Conservation (phyloP, 2,329 filamentous ascomycete genomes). For the Colletotrichum sidae region DNA sequence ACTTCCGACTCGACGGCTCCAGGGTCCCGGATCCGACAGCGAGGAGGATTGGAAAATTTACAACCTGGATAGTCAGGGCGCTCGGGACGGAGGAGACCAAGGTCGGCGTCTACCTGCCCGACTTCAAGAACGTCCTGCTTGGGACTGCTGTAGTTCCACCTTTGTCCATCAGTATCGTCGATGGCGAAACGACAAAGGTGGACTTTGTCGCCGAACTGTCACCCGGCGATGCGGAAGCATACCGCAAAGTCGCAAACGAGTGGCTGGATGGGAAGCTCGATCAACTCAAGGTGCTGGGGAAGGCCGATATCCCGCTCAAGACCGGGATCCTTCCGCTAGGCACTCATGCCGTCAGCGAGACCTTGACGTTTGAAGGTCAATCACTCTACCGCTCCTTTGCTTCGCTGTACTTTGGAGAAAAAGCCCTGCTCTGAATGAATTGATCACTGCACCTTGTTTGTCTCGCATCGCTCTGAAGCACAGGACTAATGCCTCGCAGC, state of each 20-base stretch:
- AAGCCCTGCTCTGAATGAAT: constrained; percentile 51
- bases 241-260: constrained; percentile 85
- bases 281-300: constrained; percentile 77
- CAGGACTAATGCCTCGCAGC: constrained; percentile 56
- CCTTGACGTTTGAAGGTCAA: constrained; percentile 86
- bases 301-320: constrained; percentile 78
- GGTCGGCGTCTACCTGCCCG: constrained; percentile 83
- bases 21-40: constrained; percentile 78
- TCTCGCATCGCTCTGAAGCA: neutral
- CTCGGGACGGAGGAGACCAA: constrained; percentile 79
- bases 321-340: constrained; percentile 85
- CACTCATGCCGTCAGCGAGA: constrained; percentile 79
- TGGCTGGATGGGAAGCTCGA: constrained; percentile 86
- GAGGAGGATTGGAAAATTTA: constrained; percentile 79
- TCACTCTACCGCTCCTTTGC: constrained; percentile 74
- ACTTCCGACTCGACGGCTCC: constrained; percentile 82
- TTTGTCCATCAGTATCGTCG: constrained; percentile 79
- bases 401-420: constrained; percentile 71
- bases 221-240: constrained; percentile 80
- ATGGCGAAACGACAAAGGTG: constrained; percentile 80
- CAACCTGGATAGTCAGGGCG: constrained; percentile 83
- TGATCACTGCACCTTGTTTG: constrained; percentile 35
- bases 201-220: constrained; percentile 83
- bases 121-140: constrained; percentile 81
- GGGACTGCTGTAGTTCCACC: constrained; percentile 83